Evolutionary conservation across 805 yeast species (phyloP), one percentile per base, ranked within the genome.

Genomic region (Yamadazyma sp.): DNA sequence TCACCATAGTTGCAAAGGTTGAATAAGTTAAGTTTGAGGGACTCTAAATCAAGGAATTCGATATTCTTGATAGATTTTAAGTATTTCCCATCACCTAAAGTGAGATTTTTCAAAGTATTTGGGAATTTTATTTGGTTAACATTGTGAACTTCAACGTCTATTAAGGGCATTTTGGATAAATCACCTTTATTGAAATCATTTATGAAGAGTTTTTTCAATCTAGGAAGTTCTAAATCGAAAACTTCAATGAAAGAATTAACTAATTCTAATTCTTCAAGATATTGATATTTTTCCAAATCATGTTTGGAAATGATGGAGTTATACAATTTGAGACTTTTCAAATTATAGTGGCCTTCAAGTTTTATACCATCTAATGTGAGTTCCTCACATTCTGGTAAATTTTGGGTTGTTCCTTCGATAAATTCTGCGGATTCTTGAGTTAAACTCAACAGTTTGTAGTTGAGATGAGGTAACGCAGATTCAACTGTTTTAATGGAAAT

Each of bases 181-280:
- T 39, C 33, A 7, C 42, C 42, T 13, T 29, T 31, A 9, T 23
- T 29, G 25, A 23, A 39, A 25, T 35, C 35, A 13, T 28, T 31
- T 5, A 39, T 34, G 14, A 29, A 17, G 12, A 39, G 18, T 11
- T 19, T n/a, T 24, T 31, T 27, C 22, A 39, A 29, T 4, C 23
- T 19, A 3, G 42, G 38, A 21, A 34, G 19, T 4, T 31, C 28
- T 1, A 26, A 13, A 28, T 34, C 22, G 14, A 34, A 34, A 11
- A 17, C 24, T 14, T 35, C 42, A 14, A 18, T 10, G 9, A 34
- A 18, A 10, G 35, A 34, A 21, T 19, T 24, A 19, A 19, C 26
- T 12, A 31, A 24, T 19, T 28, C 23, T 17, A 39, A 28, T 7
- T n/a, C 14, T 16, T 31, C 27, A 6, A 39, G 21, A 17, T 35